Evolutionary conservation across 495 filamentous ascomycete species (phyloP), one percentile per base, ranked within the genome.

Genomic region (Daldinia caldariorum): DNA sequence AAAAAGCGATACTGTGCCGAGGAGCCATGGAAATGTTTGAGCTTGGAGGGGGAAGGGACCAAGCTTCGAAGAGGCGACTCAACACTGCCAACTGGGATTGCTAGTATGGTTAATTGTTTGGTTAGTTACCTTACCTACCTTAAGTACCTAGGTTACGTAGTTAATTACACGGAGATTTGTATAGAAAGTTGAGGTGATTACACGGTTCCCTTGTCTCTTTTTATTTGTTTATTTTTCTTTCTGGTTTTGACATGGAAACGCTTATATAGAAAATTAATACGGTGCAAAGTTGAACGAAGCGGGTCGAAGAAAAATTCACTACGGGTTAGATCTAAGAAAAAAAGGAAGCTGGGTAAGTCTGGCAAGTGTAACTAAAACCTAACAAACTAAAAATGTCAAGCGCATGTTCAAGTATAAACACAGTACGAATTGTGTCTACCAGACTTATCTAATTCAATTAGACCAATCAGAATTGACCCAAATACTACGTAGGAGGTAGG

Each of bases 361-460:
- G 26, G 26, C 3, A 26, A 26, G 26, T 26, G 26, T 26, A 26
- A 45, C 38, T 49, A 49, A 51, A 43, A 43, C 39, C 39, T 43
- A 43, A 43, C 34, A 6, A 35, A 35, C 34, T 53, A 53, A 53
- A 53, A 53, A 53, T 32, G 49, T 32, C 49, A 53, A 53, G 49
- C 22, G 26, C 29, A 29, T 53, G 34, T 16, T 53, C 26, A 22
- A 53, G 49, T 53, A 53, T 53, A 53, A 35, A 14, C 69, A 71
- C 69, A 71, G 69, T 71, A 67, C 49, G 69, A 60, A 71, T 71
- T 71, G 69, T 34, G 12, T 49, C 14, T 12, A 20, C n/a, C 2
- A 49, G 39, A 62, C 58, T 63, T 63, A 54, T 29, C 58, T 59
- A 13, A 67, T 59, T 49, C 26, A 4, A 16, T 9, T 37, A n/a